phyloP scores from a whole-genome alignment of 805 yeast species.

The Metschnikowia shivogae region DNA sequence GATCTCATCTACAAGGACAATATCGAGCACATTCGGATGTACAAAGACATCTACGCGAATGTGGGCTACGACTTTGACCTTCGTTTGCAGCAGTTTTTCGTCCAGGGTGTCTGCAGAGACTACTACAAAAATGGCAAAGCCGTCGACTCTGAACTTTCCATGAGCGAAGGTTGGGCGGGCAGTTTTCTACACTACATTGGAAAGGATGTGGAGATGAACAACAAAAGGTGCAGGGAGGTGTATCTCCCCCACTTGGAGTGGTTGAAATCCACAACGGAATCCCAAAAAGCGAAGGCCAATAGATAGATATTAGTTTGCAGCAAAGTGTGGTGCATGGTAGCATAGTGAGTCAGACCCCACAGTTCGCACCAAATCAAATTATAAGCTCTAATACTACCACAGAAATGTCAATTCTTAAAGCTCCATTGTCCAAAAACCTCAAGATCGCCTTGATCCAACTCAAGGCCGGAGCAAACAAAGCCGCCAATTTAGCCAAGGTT shows the following conservation, averaged over 20 bases:
- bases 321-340: neutral
- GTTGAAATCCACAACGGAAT: conserved; percentile 33
- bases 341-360: conserved; percentile 1
- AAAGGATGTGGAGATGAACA: conserved; percentile 21
- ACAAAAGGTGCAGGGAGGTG: conserved; percentile 30
- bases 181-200: conserved; percentile 26
- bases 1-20: conserved; percentile 32
- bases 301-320: neutral
- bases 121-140: conserved; percentile 28
- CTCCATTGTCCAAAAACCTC: conserved; percentile 51
- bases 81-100: conserved; percentile 35
- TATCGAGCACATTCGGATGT: conserved; percentile 39
- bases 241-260: conserved; percentile 41
- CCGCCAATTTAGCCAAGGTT: conserved; percentile 70
- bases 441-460: conserved; percentile 85
- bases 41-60: conserved; percentile 29
- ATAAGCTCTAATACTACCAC: neutral
- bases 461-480: conserved; percentile 75
- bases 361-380: conserved; percentile 1
- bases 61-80: conserved; percentile 43
- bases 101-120: conserved; percentile 35
- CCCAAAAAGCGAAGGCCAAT: neutral
- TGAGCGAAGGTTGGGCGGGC: conserved; percentile 31
- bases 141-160: conserved; percentile 21
- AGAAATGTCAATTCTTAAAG: conserved; percentile 23